Base-by-base conservation (phyloP, 2,329 filamentous ascomycete species). In the Penicillium freii region DNA sequence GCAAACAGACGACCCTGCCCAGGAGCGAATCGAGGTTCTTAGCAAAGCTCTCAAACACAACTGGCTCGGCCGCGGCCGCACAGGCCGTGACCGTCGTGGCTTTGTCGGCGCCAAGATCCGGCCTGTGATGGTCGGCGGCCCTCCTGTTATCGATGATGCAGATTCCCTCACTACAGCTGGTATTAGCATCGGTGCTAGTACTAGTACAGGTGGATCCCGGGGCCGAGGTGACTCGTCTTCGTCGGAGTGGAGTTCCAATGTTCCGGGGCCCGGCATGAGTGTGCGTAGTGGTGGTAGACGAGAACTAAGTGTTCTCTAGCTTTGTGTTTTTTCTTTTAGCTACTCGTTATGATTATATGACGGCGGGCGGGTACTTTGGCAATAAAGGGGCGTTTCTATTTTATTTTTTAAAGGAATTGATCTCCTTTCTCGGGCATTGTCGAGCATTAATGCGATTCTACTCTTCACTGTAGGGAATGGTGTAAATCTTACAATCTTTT, bases 11-110 rank as follows among this genome's bases (percentile, higher is more conserved):
- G 91, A 95, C 62, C 86, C 88, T 38, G 82, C 85, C 1, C 90
- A 93, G 70, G 83, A 82, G 56, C 91, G 88, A 75, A 89, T 97
- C 68, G 89, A 93, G 60, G 85, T 92, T 68, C 78, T 99, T 61
- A 91, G 89, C 56, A 88, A 91, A 70, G 87, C 94, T 66, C 79
- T 99, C 60, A 99, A 97, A 77, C 86, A 97, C 68, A 99, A 99
- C 74, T 99, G 94, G 94, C 82, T 99, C 1, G 93, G 93, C 0
- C 82, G 94, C 46, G 93, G 93, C 0, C 80, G 94, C 36, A 97
- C 92, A 4, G 94, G 94, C 0, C 82, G 94, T 62, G 95, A 97
- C 73, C 80, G 94, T 52, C 85, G 91, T 62, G 94, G 94, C 0
- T 93, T 97, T 71, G 92, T 97, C 0, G 92, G 92, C 0, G 83